Conservation (phyloP, 2,329 filamentous ascomycete genomes). For the Alternaria gaisen region DNA sequence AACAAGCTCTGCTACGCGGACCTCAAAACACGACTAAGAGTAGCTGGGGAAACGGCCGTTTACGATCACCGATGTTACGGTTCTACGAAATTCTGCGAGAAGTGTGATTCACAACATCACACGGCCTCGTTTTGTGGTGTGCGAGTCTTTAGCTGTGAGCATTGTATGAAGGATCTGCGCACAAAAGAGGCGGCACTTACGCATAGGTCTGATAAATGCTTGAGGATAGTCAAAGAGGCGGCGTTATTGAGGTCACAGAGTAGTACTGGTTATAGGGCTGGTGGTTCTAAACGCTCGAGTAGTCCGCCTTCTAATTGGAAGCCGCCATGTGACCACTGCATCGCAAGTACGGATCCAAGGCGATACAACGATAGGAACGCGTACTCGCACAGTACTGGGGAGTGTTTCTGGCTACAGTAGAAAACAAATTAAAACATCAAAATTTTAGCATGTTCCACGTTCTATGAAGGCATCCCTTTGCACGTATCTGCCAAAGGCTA, state of each 20-base stretch:
- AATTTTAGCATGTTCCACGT: background rate
- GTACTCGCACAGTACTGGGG: constrained; percentile 7
- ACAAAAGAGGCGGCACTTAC: background rate
- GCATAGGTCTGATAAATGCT: background rate
- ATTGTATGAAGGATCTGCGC: background rate
- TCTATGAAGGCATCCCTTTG: background rate
- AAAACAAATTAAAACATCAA: background rate
- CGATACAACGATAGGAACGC: constrained; percentile 1
- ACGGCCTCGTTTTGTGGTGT: background rate
- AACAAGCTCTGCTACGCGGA: background rate
- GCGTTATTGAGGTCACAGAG: background rate
- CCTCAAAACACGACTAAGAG: background rate
- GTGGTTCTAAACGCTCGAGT: background rate
- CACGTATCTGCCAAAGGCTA: background rate
- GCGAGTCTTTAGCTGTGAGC: background rate
- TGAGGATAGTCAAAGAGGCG: background rate
- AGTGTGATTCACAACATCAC: constrained; percentile 1
- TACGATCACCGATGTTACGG: background rate
- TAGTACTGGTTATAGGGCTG: background rate
- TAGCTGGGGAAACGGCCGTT: background rate
- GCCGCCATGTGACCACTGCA: constrained; percentile 13
- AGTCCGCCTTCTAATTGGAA: background rate
- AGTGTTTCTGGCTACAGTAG: constrained; percentile 4
- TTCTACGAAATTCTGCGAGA: background rate
- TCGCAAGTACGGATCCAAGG: constrained; percentile 8